Conservation (phyloP, 2,329 filamentous ascomycete species). For the Stenocarpella maydis region DNA sequence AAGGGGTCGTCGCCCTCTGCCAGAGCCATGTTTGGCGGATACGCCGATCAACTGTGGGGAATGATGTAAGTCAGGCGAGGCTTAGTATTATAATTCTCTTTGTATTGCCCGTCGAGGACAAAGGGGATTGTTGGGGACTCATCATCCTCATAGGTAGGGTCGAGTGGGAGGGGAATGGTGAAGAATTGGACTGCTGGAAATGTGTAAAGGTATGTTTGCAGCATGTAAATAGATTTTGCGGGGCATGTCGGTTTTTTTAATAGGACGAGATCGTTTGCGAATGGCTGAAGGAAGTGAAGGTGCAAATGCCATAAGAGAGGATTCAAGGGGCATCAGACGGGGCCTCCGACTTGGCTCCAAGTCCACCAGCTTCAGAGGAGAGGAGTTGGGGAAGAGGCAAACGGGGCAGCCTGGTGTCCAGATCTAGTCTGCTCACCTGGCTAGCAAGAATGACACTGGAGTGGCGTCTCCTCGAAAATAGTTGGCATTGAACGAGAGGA, state of each 20-base stretch:
- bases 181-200: no score
- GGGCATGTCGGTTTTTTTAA: neutral
- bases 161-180: no score
- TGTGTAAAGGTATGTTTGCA: neutral
- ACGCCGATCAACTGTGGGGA: neutral
- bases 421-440: neutral
- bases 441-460: neutral
- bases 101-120: neutral
- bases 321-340: neutral
- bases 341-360: neutral
- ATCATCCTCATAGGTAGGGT: neutral
- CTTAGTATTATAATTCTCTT: neutral
- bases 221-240: neutral
- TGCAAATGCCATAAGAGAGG: neutral
- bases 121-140: constrained; percentile 27
- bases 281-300: neutral
- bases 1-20: constrained; percentile 69
- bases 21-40: constrained; percentile 41
- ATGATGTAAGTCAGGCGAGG: neutral
- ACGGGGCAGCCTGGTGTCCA: no score
- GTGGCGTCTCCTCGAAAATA: neutral
- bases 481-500: constrained; percentile 1
- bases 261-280: neutral
- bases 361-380: neutral
- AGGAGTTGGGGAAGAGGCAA: neutral